phyloP scores from a whole-genome alignment of 768 basidiomycete genomes.

The Suillus sp. region DNA sequence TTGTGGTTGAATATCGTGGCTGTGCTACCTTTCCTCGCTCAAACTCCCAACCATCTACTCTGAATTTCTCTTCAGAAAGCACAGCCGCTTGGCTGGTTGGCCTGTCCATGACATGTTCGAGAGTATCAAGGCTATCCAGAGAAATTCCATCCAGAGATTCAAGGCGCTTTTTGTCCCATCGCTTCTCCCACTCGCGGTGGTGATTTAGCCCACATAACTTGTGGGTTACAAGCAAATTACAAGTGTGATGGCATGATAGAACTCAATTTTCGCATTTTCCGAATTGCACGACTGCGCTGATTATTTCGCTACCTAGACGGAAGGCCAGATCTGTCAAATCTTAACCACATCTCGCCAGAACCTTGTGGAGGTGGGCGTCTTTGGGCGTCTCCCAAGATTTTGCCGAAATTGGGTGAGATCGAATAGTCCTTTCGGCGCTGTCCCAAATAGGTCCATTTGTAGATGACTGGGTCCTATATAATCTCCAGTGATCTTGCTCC shows the following conservation, averaged over 20 bases:
- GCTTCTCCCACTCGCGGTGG: conserved; percentile 1
- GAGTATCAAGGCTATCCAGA: not conserved
- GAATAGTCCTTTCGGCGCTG: not conserved
- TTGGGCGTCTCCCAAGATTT: not conserved
- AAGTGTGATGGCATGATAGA: not conserved
- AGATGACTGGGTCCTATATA: not conserved
- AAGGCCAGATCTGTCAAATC: conserved; percentile 4
- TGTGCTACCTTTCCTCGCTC: not conserved
- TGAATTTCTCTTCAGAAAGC: conserved; percentile 4
- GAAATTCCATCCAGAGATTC: not conserved
- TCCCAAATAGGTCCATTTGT: not conserved
- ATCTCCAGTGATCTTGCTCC: not conserved
- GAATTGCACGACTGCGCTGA: not conserved
- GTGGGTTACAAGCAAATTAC: not conserved
- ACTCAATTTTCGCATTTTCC: not conserved
- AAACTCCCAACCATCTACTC: conserved; percentile 9
- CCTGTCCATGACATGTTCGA: not conserved
- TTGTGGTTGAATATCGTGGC: not conserved
- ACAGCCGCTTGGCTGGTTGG: conserved; percentile 3
- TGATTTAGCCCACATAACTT: not conserved
- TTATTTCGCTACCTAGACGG: not conserved
- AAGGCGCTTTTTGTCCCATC: not conserved
- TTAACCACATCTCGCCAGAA: not conserved
- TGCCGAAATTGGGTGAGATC: not conserved
- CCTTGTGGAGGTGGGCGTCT: not conserved